These are phyloP conservation scores for Delphinella strobiligena DNA, from an alignment of 2,329 filamentous ascomycete species.

Conservation along the genomic window DNA sequence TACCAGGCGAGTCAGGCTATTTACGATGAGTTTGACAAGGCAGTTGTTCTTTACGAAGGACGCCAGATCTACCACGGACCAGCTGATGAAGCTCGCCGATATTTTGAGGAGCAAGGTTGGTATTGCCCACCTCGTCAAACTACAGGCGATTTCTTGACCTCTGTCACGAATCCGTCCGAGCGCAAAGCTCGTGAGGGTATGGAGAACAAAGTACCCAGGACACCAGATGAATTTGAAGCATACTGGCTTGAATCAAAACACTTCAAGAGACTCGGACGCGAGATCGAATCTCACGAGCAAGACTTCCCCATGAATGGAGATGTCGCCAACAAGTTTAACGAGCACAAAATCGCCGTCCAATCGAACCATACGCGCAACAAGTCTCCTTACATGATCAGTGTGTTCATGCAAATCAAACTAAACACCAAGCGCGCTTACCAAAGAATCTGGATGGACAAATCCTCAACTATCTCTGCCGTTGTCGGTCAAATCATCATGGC, in stretches of 20 bases:
- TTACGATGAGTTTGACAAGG: slow-evolving; percentile 63
- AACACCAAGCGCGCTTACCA: slow-evolving; percentile 42
- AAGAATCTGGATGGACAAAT: slow-evolving; percentile 40
- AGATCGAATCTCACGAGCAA: slow-evolving; percentile 41
- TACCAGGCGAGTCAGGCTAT: slow-evolving; percentile 41
- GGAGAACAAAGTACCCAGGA: slow-evolving; percentile 51
- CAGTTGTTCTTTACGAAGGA: slow-evolving; percentile 62
- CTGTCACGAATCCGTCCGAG: slow-evolving; percentile 51
- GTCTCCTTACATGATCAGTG: slow-evolving; percentile 47
- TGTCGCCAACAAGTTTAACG: slow-evolving; percentile 36
- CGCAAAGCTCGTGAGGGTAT: slow-evolving; percentile 44
- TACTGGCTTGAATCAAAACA: slow-evolving; percentile 33
- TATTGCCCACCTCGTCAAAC: slow-evolving; percentile 55
- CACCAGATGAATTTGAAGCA: slow-evolving; percentile 52
- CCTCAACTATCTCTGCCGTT: slow-evolving; percentile 35
- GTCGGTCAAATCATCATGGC: slow-evolving; percentile 42
- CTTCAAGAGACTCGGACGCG: slow-evolving; percentile 30
- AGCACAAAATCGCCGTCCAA: slow-evolving; percentile 23
- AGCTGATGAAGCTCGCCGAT: slow-evolving; percentile 45
- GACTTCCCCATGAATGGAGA: slow-evolving; percentile 30
- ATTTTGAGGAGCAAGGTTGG: slow-evolving; percentile 60
- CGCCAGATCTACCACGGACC: slow-evolving; percentile 66
- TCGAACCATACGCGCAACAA: slow-evolving; percentile 41
- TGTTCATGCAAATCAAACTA: slow-evolving; percentile 42
- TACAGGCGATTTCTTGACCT: slow-evolving; percentile 59